Percentiles rank a stretch among this genome's conserved stretches.
Conservation (phyloP, 352 stramenopile species). For the Phytopythium delawarense region DNA sequence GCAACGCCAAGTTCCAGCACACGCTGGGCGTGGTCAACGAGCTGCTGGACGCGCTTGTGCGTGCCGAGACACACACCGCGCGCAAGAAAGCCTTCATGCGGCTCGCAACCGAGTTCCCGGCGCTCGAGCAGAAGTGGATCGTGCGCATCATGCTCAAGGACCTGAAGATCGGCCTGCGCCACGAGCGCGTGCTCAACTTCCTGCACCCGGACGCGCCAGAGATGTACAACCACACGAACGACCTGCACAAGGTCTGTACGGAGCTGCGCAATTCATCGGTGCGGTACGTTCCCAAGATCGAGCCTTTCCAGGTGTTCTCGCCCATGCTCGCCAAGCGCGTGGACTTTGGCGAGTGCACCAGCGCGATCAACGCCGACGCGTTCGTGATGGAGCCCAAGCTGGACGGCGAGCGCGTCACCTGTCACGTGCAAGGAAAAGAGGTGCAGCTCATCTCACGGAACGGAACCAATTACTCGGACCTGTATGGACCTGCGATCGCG, state of each 20-base stretch:
- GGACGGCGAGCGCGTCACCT: conserved; percentile 81
- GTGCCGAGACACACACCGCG: conserved; percentile 30
- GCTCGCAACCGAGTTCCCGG: conserved; percentile 68
- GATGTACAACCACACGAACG: conserved; percentile 89
- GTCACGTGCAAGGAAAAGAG: conserved; percentile 50
- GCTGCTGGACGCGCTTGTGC: conserved; percentile 53
- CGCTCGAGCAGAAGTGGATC: conserved; percentile 82
- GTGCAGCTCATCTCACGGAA: conserved; percentile 86
- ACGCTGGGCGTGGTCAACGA: conserved; percentile 60
- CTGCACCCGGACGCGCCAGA: conserved; percentile 79
- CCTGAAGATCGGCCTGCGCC: conserved; percentile 77
- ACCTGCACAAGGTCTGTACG: conserved; percentile 69
- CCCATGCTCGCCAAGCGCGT: conserved; percentile 86
- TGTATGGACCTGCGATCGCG: conserved; percentile 56
- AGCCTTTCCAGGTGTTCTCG: conserved; percentile 83
- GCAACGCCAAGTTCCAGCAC: conserved; percentile 35
- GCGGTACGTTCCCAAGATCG: conserved; percentile 73
- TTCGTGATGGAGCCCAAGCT: conserved; percentile 87
- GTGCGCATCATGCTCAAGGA: conserved; percentile 83
- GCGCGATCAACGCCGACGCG: conserved; percentile 51
- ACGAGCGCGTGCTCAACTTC: conserved; percentile 76
- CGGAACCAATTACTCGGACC: conserved; percentile 77
- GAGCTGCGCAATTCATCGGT: conserved; percentile 76
- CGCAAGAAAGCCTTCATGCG: conserved; percentile 68
- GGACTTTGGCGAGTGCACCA: conserved; percentile 80